phyloP scores from a whole-genome alignment of 495 filamentous ascomycete genomes.

The Zalerion maritima region DNA sequence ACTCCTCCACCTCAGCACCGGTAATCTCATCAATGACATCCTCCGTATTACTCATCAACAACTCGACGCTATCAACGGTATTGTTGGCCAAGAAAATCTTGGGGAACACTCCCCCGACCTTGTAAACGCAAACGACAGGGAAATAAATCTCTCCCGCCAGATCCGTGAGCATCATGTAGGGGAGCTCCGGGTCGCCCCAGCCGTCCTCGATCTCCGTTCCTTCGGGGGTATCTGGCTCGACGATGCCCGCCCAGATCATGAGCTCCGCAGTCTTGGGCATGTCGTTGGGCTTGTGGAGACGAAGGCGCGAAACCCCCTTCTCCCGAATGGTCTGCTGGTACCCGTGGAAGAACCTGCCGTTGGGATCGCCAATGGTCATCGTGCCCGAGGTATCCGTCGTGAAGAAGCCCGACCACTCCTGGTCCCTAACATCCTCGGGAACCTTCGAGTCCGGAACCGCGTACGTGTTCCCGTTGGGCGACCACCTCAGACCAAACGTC shows the following conservation, averaged over 20 bases:
- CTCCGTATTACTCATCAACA: conserved; percentile 1
- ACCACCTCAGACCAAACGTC: not conserved
- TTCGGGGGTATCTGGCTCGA: too few species aligned
- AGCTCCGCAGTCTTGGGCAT: too few species aligned
- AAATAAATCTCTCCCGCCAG: conserved; percentile 1
- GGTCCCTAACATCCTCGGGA: not conserved
- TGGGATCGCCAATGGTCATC: too few species aligned
- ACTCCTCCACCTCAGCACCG: conserved; percentile 1
- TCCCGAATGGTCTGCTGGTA: too few species aligned
- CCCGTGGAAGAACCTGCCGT: too few species aligned
- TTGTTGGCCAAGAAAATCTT: conserved; percentile 1
- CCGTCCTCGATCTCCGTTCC: not conserved
- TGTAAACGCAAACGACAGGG: not conserved
- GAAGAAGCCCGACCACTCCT: conserved; percentile 1
- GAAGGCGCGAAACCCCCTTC: too few species aligned
- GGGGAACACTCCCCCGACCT: not conserved
- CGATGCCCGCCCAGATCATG: too few species aligned
- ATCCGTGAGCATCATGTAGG: conserved; percentile 1
- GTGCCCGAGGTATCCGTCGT: not conserved
- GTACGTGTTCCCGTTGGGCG: conserved; percentile 1
- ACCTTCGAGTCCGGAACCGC: not conserved
- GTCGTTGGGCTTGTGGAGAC: too few species aligned
- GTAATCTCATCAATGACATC: not conserved
- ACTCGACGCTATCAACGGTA: not conserved
- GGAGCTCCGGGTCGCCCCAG: not conserved